phyloP scores from a whole-genome alignment of 192 early-diverging fungal species.

The Coemansia sp. region DNA sequence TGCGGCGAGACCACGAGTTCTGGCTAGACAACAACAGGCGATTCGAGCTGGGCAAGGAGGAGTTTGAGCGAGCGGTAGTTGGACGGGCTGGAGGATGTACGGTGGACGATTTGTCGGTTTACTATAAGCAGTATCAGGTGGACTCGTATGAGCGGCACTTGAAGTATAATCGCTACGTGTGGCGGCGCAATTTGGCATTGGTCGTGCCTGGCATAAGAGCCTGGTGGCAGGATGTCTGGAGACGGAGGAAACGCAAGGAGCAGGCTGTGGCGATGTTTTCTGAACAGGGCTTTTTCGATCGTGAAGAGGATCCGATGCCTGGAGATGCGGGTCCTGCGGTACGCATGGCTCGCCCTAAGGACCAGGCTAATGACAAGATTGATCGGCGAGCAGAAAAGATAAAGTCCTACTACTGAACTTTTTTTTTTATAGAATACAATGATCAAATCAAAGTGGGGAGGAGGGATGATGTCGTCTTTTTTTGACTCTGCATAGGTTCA shows the following conservation, averaged over 20 bases:
- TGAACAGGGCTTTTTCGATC: constrained; percentile 29
- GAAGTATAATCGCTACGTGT: constrained; percentile 47
- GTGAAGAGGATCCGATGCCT: constrained; percentile 3
- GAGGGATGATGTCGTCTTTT: not conserved
- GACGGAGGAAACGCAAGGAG: constrained; percentile 15
- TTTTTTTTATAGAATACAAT: not conserved
- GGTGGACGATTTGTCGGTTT: constrained; percentile 45
- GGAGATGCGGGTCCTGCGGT: not conserved
- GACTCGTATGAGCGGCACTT: constrained; percentile 43
- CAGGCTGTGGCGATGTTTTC: constrained; percentile 25
- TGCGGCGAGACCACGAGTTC: constrained; percentile 40
- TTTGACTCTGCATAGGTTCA: not conserved
- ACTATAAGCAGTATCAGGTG: constrained; percentile 48
- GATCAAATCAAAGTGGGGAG: not conserved
- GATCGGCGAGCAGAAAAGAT: constrained; percentile 53
- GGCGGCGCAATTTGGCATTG: constrained; percentile 39
- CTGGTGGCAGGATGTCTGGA: constrained; percentile 27
- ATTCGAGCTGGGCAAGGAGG: constrained; percentile 39
- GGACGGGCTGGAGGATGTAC: constrained; percentile 26
- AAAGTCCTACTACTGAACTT: constrained; percentile 39
- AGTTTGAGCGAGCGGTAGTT: constrained; percentile 32
- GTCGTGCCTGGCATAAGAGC: constrained; percentile 42
- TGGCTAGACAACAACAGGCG: constrained; percentile 51
- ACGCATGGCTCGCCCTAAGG: not conserved
- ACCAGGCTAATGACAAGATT: not conserved